Percentiles rank a stretch among this genome's conserved stretches.
Evolutionary conservation across 257 asterid species (phyloP).

Genomic region (Nicotiana otophora): DNA sequence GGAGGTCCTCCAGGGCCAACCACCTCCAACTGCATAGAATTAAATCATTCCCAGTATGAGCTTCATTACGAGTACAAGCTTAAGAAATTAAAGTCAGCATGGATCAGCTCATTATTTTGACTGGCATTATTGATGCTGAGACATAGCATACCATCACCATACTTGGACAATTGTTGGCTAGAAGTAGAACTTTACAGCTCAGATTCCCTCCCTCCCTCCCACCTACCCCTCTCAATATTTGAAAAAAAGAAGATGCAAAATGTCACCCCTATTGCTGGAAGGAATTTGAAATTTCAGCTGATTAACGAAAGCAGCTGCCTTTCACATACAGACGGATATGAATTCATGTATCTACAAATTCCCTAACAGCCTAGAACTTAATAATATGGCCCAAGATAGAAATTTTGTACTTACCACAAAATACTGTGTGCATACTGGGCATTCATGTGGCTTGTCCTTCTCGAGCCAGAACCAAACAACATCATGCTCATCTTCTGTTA

Average conservation of each 20-base stretch:
- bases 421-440: slow-evolving; percentile 93
- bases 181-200: not conserved
- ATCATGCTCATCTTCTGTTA: slow-evolving; percentile 94
- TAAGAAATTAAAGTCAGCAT: not conserved
- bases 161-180: not conserved
- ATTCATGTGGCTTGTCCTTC: slow-evolving; percentile 90
- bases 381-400: not conserved
- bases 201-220: not conserved
- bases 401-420: slow-evolving; percentile 61
- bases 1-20: slow-evolving; percentile 90
- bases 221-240: not conserved
- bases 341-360: not conserved
- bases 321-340: not conserved
- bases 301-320: not conserved
- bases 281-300: not conserved
- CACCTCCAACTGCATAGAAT: slow-evolving; percentile 62
- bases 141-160: not conserved
- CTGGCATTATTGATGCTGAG: not conserved
- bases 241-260: not conserved
- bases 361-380: not conserved
- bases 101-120: not conserved
- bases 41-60: not conserved
- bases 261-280: not conserved
- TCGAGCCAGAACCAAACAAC: slow-evolving; percentile 99
- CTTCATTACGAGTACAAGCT: not conserved